Evolutionary conservation across 176 grass and related monocot species (phyloP).

Genomic region (Ensete glaucum): DNA sequence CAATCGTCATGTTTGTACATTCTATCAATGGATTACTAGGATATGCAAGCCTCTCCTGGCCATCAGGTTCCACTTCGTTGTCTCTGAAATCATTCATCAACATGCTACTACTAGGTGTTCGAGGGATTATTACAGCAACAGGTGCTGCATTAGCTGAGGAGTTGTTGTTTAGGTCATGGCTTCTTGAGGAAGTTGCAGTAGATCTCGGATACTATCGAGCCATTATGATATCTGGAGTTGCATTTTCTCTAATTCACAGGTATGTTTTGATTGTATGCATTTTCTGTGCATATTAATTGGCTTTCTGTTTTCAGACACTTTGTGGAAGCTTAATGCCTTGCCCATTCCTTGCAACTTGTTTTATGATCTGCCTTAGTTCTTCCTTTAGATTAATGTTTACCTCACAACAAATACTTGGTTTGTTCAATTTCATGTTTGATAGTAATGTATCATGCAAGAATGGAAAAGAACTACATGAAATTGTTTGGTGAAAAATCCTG

Average conservation of each 20-base stretch:
- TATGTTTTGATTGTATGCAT: conserved; percentile 27
- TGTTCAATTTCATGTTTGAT: background rate
- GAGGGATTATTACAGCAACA: conserved; percentile 56
- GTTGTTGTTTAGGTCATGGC: conserved; percentile 90
- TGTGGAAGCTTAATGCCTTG: too few relatives aligned
- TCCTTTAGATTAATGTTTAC: too few relatives aligned
- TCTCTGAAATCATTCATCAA: conserved; percentile 55
- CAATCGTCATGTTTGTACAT: conserved; percentile 64
- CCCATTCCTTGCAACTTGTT: too few relatives aligned
- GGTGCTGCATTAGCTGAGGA: conserved; percentile 78
- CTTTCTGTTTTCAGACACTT: too few relatives aligned
- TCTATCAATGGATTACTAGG: conserved; percentile 63
- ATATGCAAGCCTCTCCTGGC: conserved; percentile 44
- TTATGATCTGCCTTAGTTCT: too few relatives aligned
- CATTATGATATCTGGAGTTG: conserved; percentile 68
- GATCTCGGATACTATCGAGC: conserved; percentile 67
- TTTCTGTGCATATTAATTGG: too few relatives aligned
- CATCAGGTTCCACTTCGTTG: conserved; percentile 25
- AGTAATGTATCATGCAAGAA: background rate
- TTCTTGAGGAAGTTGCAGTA: conserved; percentile 73
- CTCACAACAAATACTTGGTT: background rate
- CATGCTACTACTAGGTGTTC: conserved; percentile 35
- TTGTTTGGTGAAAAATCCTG: background rate
- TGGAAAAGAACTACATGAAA: too few relatives aligned
- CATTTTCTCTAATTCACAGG: conserved; percentile 81